These are phyloP conservation scores for Penstemon davidsonii DNA, from an alignment of 257 asterid genomes.

Conservation along the genomic window DNA sequence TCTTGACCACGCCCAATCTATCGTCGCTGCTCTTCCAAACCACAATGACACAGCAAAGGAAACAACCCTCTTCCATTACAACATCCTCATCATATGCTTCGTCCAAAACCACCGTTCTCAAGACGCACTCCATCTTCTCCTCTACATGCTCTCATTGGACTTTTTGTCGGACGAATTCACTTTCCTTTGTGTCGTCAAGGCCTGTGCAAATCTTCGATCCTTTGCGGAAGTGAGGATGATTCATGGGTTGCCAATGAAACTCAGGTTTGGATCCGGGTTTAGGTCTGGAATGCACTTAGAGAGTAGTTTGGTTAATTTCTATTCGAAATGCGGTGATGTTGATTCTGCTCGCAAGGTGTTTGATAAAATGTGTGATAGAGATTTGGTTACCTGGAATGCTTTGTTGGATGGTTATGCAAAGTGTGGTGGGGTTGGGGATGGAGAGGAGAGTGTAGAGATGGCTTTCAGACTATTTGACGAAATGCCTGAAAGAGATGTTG, in stretches of 20 bases:
- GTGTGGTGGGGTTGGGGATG: neutral
- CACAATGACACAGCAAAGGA: neutral
- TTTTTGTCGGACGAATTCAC: slow-evolving; percentile 11
- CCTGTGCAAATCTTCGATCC: slow-evolving; percentile 11
- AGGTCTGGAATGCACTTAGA: slow-evolving; percentile 10
- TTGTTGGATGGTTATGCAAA: slow-evolving; percentile 26
- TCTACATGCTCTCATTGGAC: slow-evolving; percentile 3
- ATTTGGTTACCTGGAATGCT: neutral
- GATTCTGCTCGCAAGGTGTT: neutral
- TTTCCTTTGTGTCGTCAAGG: slow-evolving; percentile 15
- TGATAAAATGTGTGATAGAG: too few species aligned
- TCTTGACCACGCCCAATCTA: neutral
- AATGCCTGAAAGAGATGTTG: slow-evolving; percentile 25
- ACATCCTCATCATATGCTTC: neutral
- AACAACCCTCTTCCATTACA: neutral
- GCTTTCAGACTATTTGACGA: slow-evolving; percentile 13
- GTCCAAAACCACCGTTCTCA: slow-evolving; percentile 12
- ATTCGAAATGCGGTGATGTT: slow-evolving; percentile 22
- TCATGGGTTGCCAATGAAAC: slow-evolving; percentile 23
- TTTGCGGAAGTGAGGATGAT: slow-evolving; percentile 18
- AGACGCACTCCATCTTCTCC: neutral
- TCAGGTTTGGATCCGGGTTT: slow-evolving; percentile 14
- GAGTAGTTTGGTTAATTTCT: slow-evolving; percentile 26
- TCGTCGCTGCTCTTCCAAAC: neutral
- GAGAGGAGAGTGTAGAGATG: neutral